A percentile compares a stretch with the other conserved stretches of the same genome.
Evolutionary conservation across 2,329 filamentous ascomycete species (phyloP).

Genomic region (Aspergillus brunneoviolaceus): DNA sequence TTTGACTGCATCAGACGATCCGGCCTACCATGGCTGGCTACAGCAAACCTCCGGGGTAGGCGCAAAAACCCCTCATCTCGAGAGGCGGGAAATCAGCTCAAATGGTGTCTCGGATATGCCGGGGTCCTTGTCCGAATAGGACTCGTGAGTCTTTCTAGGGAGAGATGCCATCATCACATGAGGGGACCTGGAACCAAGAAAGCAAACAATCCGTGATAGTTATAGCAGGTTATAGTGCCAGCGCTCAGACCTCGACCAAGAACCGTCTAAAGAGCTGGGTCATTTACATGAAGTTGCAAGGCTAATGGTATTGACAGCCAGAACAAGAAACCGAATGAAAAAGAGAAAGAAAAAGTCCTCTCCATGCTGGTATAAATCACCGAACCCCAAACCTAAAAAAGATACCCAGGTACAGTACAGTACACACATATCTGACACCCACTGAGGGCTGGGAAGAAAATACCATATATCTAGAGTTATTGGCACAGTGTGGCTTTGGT

Average conservation of each 20-base stretch:
- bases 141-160: no score
- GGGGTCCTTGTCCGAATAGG: neutral
- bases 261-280: neutral
- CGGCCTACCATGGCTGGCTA: no score
- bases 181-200: neutral
- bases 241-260: neutral
- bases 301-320: neutral
- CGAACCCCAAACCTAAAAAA: neutral
- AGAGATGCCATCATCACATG: neutral
- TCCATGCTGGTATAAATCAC: neutral
- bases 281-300: neutral
- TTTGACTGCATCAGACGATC: no score
- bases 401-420: neutral
- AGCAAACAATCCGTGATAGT: neutral
- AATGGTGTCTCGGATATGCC: neutral
- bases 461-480: neutral
- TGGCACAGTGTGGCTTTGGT: neutral
- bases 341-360: neutral
- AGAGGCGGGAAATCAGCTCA: neutral
- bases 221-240: neutral
- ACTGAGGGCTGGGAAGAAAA: neutral
- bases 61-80: no score
- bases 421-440: neutral
- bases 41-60: no score
- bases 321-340: neutral